Conservation (phyloP, 805 yeast species). For the Alloascoidea africana region DNA sequence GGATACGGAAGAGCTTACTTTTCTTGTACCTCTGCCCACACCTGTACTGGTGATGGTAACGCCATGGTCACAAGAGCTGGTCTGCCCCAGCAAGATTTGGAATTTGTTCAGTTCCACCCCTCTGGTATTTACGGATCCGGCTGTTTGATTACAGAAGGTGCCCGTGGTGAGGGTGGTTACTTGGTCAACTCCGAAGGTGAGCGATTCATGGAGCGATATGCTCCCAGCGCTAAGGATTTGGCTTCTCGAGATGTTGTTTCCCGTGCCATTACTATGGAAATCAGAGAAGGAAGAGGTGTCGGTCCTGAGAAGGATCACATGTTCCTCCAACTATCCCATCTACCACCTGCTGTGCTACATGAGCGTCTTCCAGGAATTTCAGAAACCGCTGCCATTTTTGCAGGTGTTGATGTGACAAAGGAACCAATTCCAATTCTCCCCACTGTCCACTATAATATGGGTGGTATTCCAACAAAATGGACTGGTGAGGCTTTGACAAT, state of each 20-base stretch:
- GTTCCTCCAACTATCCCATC: slow-evolving; percentile 82
- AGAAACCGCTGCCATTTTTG: slow-evolving; percentile 94
- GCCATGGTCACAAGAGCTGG: slow-evolving; percentile 99
- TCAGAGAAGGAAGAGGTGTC: slow-evolving; percentile 98
- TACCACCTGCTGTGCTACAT: slow-evolving; percentile 81
- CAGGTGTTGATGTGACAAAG: slow-evolving; percentile 98
- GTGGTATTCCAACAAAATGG: slow-evolving; percentile 98
- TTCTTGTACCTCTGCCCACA: slow-evolving; percentile 98
- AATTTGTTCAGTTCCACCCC: slow-evolving; percentile 97
- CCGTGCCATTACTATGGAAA: slow-evolving; percentile 96
- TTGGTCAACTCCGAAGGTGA: slow-evolving; percentile 94
- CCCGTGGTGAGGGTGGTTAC: slow-evolving; percentile 99
- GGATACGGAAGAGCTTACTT: slow-evolving; percentile 98
- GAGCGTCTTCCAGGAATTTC: slow-evolving; percentile 99
- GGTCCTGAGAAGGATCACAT: slow-evolving; percentile 94
- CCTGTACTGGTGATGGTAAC: slow-evolving; percentile 98
- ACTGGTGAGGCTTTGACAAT: slow-evolving; percentile 85
- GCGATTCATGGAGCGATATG: slow-evolving; percentile 98
- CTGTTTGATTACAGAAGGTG: slow-evolving; percentile 97
- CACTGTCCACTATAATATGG: slow-evolving; percentile 98
- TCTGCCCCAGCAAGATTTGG: slow-evolving; percentile 92
- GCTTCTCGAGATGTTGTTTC: slow-evolving; percentile 98
- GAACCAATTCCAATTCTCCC: slow-evolving; percentile 98
- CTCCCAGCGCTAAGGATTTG: slow-evolving; percentile 95
- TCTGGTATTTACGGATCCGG: slow-evolving; percentile 99